These are phyloP conservation scores for Amborella trichopoda DNA, from an alignment of 164 flowering plant species.

Conservation along the genomic window DNA sequence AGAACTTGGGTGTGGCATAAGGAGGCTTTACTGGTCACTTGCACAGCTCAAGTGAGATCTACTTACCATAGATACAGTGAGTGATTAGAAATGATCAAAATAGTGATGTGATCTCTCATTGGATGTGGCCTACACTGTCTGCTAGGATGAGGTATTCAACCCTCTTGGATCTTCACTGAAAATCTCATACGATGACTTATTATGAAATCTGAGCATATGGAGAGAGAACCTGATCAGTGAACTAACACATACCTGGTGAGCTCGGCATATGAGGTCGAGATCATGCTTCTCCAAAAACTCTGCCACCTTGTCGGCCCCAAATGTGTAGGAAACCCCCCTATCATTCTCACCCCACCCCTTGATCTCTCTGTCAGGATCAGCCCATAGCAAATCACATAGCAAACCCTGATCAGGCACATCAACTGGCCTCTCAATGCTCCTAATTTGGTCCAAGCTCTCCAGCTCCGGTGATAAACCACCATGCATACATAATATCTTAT, in stretches of 20 bases:
- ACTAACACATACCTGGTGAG: conserved; percentile 33
- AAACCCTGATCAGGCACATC: conserved; percentile 50
- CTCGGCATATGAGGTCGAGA: conserved; percentile 48
- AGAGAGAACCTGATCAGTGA: not conserved
- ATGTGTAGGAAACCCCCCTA: conserved; percentile 43
- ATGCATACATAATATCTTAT: conserved; percentile 46
- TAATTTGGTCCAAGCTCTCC: conserved; percentile 31
- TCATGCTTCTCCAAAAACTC: conserved; percentile 45
- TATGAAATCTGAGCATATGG: too few species aligned
- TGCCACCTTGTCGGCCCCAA: conserved; percentile 40
- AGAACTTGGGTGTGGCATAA: too few species aligned
- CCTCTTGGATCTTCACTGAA: too few species aligned
- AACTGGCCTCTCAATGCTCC: conserved; percentile 34
- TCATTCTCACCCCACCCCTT: conserved; percentile 55
- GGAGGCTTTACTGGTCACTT: too few species aligned
- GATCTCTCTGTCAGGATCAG: conserved; percentile 38
- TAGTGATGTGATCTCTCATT: too few species aligned
- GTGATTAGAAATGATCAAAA: too few species aligned
- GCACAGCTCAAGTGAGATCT: too few species aligned
- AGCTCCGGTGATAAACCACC: conserved; percentile 48
- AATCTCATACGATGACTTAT: too few species aligned
- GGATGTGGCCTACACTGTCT: too few species aligned
- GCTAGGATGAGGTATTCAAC: too few species aligned
- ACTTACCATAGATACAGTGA: too few species aligned
- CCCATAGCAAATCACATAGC: conserved; percentile 44